phyloP scores from a whole-genome alignment of 139 green algal genomes.

The Chara braunii region DNA sequence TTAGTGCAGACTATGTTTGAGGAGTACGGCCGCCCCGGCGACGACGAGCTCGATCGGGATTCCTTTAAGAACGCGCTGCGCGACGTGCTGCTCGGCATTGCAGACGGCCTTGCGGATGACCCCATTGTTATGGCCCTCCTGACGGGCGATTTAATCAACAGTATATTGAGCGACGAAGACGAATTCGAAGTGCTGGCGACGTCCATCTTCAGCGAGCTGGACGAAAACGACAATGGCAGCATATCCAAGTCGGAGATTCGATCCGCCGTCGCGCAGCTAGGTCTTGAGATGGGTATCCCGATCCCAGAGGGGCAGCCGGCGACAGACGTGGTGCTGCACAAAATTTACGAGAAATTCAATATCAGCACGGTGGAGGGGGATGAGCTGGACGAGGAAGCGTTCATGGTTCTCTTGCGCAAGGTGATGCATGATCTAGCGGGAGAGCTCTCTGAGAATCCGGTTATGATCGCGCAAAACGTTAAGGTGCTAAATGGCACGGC shows the following conservation, averaged over 20 bases:
- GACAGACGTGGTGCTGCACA: too few species aligned
- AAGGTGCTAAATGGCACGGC: constrained; percentile 15
- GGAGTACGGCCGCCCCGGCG: not conserved
- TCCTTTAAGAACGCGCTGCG: too few species aligned
- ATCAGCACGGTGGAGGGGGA: too few species aligned
- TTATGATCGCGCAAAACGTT: not conserved
- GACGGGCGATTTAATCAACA: not conserved
- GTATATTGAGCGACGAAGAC: constrained; percentile 6
- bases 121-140: not conserved
- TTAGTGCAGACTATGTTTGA: constrained; percentile 17
- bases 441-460: not conserved
- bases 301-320: too few species aligned
- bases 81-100: constrained; percentile 12
- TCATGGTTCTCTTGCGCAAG: constrained; percentile 1
- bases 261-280: not conserved
- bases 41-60: too few species aligned
- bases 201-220: not conserved
- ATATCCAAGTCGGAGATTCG: constrained; percentile 4
- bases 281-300: too few species aligned
- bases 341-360: too few species aligned
- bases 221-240: constrained; percentile 2
- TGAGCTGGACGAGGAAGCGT: not conserved
- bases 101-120: constrained; percentile 7
- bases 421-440: constrained; percentile 3
- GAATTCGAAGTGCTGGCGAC: constrained; percentile 5